Base-by-base conservation (phyloP, 148 eudicot genomes). In the Rhododendron mucronatum region DNA sequence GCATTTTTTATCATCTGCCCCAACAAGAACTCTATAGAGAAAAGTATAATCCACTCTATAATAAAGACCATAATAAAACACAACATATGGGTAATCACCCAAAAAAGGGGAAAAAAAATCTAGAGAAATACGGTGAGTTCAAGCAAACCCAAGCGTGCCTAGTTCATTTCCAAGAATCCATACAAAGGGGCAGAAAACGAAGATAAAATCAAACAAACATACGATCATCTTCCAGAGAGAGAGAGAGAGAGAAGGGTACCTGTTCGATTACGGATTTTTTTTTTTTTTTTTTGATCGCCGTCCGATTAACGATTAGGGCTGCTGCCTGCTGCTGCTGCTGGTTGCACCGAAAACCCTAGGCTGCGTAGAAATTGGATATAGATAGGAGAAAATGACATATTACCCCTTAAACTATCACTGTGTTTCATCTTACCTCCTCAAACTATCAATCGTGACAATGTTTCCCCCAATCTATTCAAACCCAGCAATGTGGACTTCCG, bases 1-100 rank as follows among this genome's bases (percentile, higher is more conserved):
- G 5, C 57, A 53, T 41, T 13, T 14, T 53, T 3, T 13, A 91
- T 92, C 96, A 93, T 93, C 96, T 93, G 88, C 83, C 53, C 39
- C 11, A 44, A 82, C 13, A 35, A 69, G 30, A 71, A 18, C 44
- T 28, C 4, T 23, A 13, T 16, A 16, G 10, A 47, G 48, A 6
- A 15, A 21, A 41, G 20, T 14, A 41, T 82, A 61, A 1, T 16
- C n/a, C 13, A 7, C 50, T 18, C 50, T 76, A 74, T 12, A 20
- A 41, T 23, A 4, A 45, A 78, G 37, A 45, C n/a, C 55, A 57
- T 26, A 26, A 74, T 33, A 30, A 12, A 78, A 44, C 23, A 44
- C 9, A 78, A 45, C 53, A 20, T 21, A 78, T 78, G 81, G 33
- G 35, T 30, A 55, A 28, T 26, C 44, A 81, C 83, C 18, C 16